Base-by-base conservation (phyloP, 2,329 filamentous ascomycete genomes). In the Rasamsonia emersonii region DNA sequence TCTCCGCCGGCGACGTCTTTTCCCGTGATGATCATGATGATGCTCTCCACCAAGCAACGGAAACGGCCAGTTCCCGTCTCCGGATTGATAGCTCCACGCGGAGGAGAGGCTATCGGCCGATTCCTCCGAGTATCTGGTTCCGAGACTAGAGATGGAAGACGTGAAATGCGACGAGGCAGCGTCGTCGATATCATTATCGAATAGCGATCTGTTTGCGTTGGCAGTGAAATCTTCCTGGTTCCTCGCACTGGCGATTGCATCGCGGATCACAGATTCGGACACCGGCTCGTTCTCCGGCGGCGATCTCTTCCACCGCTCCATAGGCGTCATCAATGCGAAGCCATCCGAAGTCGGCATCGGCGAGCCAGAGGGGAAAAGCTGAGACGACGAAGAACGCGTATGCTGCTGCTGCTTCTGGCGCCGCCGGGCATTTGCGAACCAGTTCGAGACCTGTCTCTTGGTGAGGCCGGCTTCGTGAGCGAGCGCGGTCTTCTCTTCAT, bases 401-500 rank as follows among this genome's bases (percentile, higher is more conserved):
- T 51, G 45, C 1, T 42, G 30, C 20, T 45, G 51, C 21, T 65
- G 47, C 5, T 65, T 60, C 24, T 69, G 62, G 1, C 67, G 65
- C 5, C 68, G 59, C 13, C 68, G 56, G 1, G 65, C 66, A 40
- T 71, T 71, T 14, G 65, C 59, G 40, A 71, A 70, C 67, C 67
- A 71, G 31, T 67, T 68, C 14, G 61, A 50, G 3, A 71, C 59
- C 19, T 68, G 63, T 2, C 56, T 63, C 30, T 51, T 52, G 13
- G 59, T 68, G 10, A 71, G 54, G 1, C 66, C 67, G 0, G 67
- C 67, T 37, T 67, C 53, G 3, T 47, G 42, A 8, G 58, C 50
- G 0, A 71, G 52, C 3, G 43, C 37, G 0, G 44, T 30, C 32
- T 68, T 70, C 30, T 70, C 61, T 6, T 65, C 58, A 16, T 70